Evolutionary conservation across 495 filamentous ascomycete genomes (phyloP).

Genomic region (Coniosporium apollinis): DNA sequence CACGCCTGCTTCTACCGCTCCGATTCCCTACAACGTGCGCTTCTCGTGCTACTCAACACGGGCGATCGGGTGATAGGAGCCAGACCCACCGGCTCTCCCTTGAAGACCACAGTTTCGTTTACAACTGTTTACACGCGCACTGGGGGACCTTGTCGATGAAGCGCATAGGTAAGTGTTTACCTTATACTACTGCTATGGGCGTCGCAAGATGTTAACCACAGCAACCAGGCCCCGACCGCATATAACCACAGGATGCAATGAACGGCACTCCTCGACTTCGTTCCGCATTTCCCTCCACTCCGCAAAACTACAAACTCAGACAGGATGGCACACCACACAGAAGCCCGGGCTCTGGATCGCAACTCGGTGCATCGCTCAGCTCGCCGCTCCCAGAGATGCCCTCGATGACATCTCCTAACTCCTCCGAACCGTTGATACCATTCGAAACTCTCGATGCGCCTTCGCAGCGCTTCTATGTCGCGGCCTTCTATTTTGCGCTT

Average conservation of each 20-base stretch:
- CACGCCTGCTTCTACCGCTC: no score
- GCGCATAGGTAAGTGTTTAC: no score
- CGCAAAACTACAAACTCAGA: constrained; percentile 28
- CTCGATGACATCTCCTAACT: constrained; percentile 11
- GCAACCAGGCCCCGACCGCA: neutral
- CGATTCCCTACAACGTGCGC: no score
- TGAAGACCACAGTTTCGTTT: no score
- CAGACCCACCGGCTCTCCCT: no score
- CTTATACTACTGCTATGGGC: no score
- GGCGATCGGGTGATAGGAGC: no score
- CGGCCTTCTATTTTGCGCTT: constrained; percentile 54
- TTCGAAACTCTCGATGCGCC: constrained; percentile 65
- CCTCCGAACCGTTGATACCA: constrained; percentile 52
- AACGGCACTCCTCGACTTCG: constrained; percentile 55
- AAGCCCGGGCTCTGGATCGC: constrained; percentile 8
- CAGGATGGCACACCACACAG: constrained; percentile 21
- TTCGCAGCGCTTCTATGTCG: constrained; percentile 69
- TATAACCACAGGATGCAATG: constrained; percentile 38
- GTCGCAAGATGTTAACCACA: no score
- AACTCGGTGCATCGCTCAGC: constrained; percentile 13
- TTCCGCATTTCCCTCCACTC: constrained; percentile 54
- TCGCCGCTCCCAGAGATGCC: constrained; percentile 18
- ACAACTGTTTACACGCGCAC: no score
- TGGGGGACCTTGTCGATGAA: no score
- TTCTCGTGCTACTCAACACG: no score